Evolutionary conservation across 1,284 basidiomycete genomes (phyloP), one percentile per base, ranked within the genome.

Genomic region (Malassezia equina): DNA sequence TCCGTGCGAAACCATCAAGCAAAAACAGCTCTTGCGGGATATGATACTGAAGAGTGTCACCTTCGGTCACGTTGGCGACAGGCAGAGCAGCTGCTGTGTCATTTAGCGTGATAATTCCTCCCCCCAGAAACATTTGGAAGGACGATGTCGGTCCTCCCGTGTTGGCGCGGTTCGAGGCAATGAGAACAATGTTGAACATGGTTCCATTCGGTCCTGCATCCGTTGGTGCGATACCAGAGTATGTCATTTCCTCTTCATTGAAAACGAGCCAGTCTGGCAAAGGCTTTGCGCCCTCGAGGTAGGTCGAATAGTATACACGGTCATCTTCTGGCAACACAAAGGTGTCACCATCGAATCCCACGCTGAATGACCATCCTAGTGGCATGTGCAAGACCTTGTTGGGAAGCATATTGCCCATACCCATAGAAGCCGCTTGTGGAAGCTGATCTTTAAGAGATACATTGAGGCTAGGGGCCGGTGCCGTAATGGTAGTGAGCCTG

Each of bases 281-380:
- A 3, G 80, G 78, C 0, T 81, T 80, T 5, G 86, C 84, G 61
- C 88, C 82, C 0, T 78, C 77, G 60, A 82, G 80, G 25, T 80
- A 78, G 8, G 84, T 83, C 7, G 81, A 79, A 67, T 89, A 90
- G 73, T 77, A 86, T 13, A 91, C 75, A 24, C 60, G 54, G 47
- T 70, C 59, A 34, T 65, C 61, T 23, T 63, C 47, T 6, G 76
- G 68, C 29, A 80, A 77, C 1, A 69, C 67, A 71, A 84, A 86
- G 1, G 86, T 90, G 47, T 81, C 78, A 57, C 81, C 79, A 39
- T 83, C 77, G 65, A 94, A 83, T 9, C 90, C 91, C 54, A 95
- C 80, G 65, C 87, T 90, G 76, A 93, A 95, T 0, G 87, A 89
- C 89, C 90, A 94, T 27, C 79, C 77, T 2, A 82, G 81, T 1